Conservation (phyloP, 805 yeast species). For the Lachancea lanzarotensis region DNA sequence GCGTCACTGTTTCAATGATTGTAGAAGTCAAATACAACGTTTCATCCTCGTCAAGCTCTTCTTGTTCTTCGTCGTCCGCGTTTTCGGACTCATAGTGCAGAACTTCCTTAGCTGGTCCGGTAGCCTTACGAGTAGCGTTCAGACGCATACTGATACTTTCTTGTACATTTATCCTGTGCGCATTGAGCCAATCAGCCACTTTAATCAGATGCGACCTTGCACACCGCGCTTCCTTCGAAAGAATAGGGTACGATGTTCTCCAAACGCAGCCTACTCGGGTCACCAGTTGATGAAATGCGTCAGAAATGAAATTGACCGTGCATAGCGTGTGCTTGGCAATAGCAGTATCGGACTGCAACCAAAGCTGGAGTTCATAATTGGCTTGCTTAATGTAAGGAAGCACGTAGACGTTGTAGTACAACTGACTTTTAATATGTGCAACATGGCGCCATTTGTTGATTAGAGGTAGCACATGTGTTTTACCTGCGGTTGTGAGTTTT, state of each 20-base stretch:
- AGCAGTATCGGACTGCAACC: neutral
- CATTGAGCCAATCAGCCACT: neutral
- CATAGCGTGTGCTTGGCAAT: neutral
- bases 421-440: conserved; percentile 3
- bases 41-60: conserved; percentile 5
- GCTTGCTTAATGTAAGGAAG: conserved; percentile 8
- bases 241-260: neutral
- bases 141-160: too few relatives aligned
- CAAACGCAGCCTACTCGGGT: neutral
- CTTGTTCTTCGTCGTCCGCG: conserved; percentile 1
- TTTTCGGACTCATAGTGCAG: conserved; percentile 10
- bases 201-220: neutral
- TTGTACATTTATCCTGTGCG: neutral
- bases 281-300: neutral
- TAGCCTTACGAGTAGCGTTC: conserved; percentile 2
- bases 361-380: neutral
- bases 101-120: conserved; percentile 6
- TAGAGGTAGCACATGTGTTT: conserved; percentile 1
- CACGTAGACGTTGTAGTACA: conserved; percentile 17
- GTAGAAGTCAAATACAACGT: conserved; percentile 14
- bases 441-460: conserved; percentile 2
- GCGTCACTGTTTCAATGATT: conserved; percentile 16
- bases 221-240: neutral
- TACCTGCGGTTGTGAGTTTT: neutral
- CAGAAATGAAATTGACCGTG: conserved; percentile 1